Conservation (phyloP, 2,329 filamentous ascomycete species). For the Penicillium sp. region DNA sequence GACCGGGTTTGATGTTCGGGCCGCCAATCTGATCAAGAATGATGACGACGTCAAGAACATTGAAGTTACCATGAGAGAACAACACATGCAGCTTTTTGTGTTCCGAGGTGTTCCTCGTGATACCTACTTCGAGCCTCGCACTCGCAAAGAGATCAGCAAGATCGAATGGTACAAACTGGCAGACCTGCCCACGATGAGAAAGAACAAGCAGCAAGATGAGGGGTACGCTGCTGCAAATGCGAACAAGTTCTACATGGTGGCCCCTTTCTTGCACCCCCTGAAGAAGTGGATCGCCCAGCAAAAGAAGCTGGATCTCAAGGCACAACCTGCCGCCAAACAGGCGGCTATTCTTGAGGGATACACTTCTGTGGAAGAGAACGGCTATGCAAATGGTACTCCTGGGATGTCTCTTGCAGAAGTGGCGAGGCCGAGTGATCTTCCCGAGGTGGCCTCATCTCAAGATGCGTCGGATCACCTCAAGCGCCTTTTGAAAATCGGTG, state of each 20-base stretch:
- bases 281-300: conserved; percentile 91
- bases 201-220: conserved; percentile 67
- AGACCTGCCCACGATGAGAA: conserved; percentile 79
- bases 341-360: conserved; percentile 49
- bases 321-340: conserved; percentile 45
- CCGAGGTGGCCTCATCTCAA: conserved; percentile 39
- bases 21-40: conserved; percentile 73
- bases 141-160: conserved; percentile 95
- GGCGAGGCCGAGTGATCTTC: conserved; percentile 40
- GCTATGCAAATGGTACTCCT: conserved; percentile 18
- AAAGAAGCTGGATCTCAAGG: conserved; percentile 67
- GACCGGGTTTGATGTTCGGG: conserved; percentile 81
- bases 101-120: conserved; percentile 87
- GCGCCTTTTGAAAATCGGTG: conserved; percentile 45
- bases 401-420: conserved; percentile 23
- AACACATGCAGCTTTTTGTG: conserved; percentile 89
- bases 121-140: conserved; percentile 83
- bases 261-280: conserved; percentile 80
- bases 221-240: conserved; percentile 61
- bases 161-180: conserved; percentile 93
- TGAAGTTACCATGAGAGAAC: conserved; percentile 85
- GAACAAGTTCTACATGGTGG: conserved; percentile 98
- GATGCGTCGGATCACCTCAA: conserved; percentile 57
- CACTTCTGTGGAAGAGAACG: conserved; percentile 62
- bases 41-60: conserved; percentile 77